phyloP scores from a whole-genome alignment of 1,284 basidiomycete genomes.

The Rhodotorula sp. region DNA sequence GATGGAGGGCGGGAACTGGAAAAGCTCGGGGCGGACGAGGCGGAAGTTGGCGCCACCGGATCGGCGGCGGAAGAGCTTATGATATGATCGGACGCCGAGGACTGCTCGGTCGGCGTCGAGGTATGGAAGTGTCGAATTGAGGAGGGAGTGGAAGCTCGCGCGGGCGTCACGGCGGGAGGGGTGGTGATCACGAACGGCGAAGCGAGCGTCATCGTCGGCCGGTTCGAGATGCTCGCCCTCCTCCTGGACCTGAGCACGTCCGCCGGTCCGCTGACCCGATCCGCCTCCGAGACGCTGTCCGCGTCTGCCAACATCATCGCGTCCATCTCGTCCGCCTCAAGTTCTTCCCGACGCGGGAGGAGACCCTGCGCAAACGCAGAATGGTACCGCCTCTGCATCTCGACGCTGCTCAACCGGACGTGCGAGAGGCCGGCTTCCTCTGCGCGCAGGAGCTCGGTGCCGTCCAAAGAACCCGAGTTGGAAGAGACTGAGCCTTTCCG shows the following conservation, averaged over 20 bases:
- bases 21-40: not conserved
- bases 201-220: conserved; percentile 7
- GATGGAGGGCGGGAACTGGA: not conserved
- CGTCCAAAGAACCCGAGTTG: not conserved
- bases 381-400: conserved; percentile 37
- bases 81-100: not conserved
- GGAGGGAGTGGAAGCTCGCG: not conserved
- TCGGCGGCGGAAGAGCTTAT: not conserved
- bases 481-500: conserved; percentile 4
- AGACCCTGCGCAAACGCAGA: conserved; percentile 23
- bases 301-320: not conserved
- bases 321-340: conserved; percentile 35
- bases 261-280: not conserved
- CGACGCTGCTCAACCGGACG: conserved; percentile 21
- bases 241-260: conserved; percentile 20
- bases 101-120: not conserved
- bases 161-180: not conserved
- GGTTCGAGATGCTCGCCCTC: conserved; percentile 27
- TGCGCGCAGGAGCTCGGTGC: conserved; percentile 19
- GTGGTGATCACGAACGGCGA: conserved; percentile 21
- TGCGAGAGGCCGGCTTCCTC: conserved; percentile 33
- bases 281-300: not conserved
- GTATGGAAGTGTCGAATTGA: conserved; percentile 5
- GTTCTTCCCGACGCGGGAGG: conserved; percentile 14
- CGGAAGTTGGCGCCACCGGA: not conserved